These are phyloP conservation scores for Schizophyllum amplum DNA, from an alignment of 1,284 basidiomycete genomes.

Conservation along the genomic window DNA sequence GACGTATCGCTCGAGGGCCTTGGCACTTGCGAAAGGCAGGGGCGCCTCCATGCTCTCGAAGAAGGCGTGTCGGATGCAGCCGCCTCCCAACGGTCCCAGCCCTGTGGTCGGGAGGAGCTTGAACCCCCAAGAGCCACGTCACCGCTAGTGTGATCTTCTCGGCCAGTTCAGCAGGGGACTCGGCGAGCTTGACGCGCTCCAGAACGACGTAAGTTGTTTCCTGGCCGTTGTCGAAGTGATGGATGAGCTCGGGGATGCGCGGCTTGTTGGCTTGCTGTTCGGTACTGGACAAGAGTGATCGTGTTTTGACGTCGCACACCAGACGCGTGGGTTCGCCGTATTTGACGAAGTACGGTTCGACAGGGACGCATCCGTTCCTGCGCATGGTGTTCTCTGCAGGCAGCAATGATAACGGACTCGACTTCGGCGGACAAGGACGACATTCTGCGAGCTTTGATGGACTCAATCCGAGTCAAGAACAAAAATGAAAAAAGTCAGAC, in stretches of 20 bases:
- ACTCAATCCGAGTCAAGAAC: no score
- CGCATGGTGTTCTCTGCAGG: not conserved
- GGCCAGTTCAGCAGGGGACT: slow-evolving; percentile 4
- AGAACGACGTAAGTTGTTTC: slow-evolving; percentile 18
- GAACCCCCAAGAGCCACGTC: slow-evolving; percentile 17
- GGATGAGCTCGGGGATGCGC: slow-evolving; percentile 14
- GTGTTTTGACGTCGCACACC: not conserved
- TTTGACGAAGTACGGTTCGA: not conserved
- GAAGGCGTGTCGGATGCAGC: slow-evolving; percentile 15
- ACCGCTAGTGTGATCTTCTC: slow-evolving; percentile 16
- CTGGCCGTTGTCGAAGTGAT: not conserved
- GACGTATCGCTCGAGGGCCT: slow-evolving; percentile 18
- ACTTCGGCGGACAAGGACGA: not conserved
- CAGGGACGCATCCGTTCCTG: not conserved
- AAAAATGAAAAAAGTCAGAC: no score
- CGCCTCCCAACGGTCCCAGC: slow-evolving; percentile 18
- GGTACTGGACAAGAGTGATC: not conserved
- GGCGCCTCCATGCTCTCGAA: slow-evolving; percentile 20
- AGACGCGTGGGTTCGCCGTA: not conserved
- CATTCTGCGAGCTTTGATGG: no score
- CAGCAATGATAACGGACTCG: not conserved
- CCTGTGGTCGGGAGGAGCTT: slow-evolving; percentile 14
- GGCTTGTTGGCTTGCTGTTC: slow-evolving; percentile 7
- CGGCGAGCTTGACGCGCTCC: slow-evolving; percentile 15
- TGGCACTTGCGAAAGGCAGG: slow-evolving; percentile 17